Conservation (phyloP, 768 basidiomycete genomes). For the Auriculariales sp. region DNA sequence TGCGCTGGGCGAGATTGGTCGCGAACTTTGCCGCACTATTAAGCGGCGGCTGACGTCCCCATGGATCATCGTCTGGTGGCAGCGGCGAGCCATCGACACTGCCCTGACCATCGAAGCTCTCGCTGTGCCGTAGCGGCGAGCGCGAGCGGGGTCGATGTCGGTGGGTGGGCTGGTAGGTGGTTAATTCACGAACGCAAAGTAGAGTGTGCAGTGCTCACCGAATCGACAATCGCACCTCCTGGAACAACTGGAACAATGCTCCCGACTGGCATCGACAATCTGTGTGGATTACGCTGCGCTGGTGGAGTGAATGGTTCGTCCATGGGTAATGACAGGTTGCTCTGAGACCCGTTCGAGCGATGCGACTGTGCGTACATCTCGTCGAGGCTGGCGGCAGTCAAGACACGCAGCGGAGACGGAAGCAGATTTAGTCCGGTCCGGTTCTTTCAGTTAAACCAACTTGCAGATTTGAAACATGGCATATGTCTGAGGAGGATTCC, state of each 20-base stretch:
- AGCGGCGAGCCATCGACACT: constrained; percentile 4
- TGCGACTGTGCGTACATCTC: constrained; percentile 2
- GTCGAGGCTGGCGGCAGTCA: too few species aligned
- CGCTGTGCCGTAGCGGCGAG: constrained; percentile 58
- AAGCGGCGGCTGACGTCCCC: constrained; percentile 33
- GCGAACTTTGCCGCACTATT: constrained; percentile 39
- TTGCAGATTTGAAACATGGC: too few species aligned
- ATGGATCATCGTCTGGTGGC: constrained; percentile 15
- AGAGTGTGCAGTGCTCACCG: not conserved
- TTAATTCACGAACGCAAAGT: not conserved
- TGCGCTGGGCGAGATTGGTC: constrained; percentile 56
- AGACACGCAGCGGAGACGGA: too few species aligned
- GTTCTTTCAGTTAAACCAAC: too few species aligned
- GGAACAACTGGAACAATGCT: too few species aligned
- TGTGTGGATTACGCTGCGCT: too few species aligned
- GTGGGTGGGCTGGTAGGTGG: not conserved
- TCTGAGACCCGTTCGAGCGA: not conserved
- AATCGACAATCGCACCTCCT: not conserved
- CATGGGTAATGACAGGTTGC: not conserved
- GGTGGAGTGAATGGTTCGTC: not conserved
- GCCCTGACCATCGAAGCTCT: constrained; percentile 25
- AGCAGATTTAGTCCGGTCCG: too few species aligned
- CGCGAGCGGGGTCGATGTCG: not conserved
- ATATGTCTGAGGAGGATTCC: too few species aligned
- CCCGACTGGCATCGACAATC: not conserved